Conservation (phyloP, 352 stramenopile genomes). For the Globisporangium megalacanthum region DNA sequence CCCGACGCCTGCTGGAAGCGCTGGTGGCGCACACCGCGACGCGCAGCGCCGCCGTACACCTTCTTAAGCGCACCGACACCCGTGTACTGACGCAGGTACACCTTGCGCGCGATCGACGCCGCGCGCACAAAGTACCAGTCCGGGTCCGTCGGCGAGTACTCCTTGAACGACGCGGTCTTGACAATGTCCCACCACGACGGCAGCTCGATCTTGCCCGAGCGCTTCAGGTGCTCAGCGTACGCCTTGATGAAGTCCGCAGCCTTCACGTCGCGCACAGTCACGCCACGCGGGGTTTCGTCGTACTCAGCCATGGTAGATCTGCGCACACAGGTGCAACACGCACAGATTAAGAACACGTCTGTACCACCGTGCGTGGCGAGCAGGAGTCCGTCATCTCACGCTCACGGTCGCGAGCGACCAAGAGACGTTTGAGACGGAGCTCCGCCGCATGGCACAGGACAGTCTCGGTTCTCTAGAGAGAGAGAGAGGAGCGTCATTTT, state of each 20-base stretch:
- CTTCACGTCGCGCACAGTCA: conserved; percentile 97
- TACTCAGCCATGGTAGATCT: conserved; percentile 75
- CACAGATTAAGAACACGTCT: conserved; percentile 88
- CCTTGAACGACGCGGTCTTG: conserved; percentile 98
- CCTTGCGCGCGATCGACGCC: conserved; percentile 96
- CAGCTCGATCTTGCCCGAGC: conserved; percentile 98
- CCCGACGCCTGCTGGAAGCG: conserved; percentile 95
- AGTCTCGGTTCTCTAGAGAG: conserved; percentile 86
- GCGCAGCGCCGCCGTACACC: conserved; percentile 94
- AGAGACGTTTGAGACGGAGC: conserved; percentile 3
- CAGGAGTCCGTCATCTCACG: conserved; percentile 23
- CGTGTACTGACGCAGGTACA: conserved; percentile 97
- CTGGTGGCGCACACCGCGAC: conserved; percentile 91
- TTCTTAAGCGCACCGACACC: conserved; percentile 97
- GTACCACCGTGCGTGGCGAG: conserved; percentile 73
- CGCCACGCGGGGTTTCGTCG: conserved; percentile 79
- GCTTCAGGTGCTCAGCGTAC: conserved; percentile 99
- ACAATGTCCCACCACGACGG: conserved; percentile 97
- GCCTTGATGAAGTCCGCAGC: conserved; percentile 97
- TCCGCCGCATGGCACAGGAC: conserved; percentile 69
- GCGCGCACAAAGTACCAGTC: conserved; percentile 99
- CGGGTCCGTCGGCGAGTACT: conserved; percentile 95
- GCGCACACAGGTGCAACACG: conserved; percentile 1
- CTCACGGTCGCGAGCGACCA: neutral
- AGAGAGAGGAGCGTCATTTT: conserved; percentile 65